Base-by-base conservation (phyloP, 164 flowering plant species). In the Brasenia schreberi region DNA sequence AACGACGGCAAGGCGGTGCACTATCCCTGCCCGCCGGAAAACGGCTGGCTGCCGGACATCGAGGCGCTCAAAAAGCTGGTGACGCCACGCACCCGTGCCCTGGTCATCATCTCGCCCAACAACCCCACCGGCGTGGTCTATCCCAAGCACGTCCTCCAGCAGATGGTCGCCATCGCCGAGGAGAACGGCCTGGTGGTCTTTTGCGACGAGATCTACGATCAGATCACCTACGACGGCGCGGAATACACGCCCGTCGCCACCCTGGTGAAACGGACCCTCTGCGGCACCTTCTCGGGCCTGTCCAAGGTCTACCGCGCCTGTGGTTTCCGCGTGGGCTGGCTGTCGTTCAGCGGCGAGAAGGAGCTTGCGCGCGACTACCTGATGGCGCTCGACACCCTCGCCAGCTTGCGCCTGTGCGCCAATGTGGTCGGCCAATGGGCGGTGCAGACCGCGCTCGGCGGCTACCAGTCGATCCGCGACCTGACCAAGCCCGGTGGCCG, bases 381-480 rank as follows among this genome's bases (percentile, higher is more conserved):
- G 12, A 12, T 10, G 12, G 59, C 12, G 59, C 59, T 56, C 59
- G 59, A 12, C 59, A 56, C 12, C 59, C 59, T 56, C 12, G 10
- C 59, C 12, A 10, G 12, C 12, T 10, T 56, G 59, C 59, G 59
- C 59, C 59, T 56, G 59, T 56, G 59, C 59, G 59, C 59, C 12
- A 56, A 56, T 12, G 59, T 56, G 59, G 12, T 12, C 12, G 59
- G 59, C 12, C 59, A 56, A 12, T 56, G 10, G 12, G 59, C 59
- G 59, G 12, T 56, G 12, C 59, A 56, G 59, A 56, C 59, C 12
- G 59, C 59, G 59, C 59, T 56, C 59, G 59, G 59, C 59, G 59
- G 59, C 59, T 56, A 56, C 59, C 59, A 56, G 59, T 10, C 12
- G 12, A 56, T 56, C 59, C 10, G 12, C 59, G 59, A 56, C 12